These are phyloP conservation scores for Blastocystis sp. DNA, from an alignment of 352 stramenopile species.

Conservation along the genomic window DNA sequence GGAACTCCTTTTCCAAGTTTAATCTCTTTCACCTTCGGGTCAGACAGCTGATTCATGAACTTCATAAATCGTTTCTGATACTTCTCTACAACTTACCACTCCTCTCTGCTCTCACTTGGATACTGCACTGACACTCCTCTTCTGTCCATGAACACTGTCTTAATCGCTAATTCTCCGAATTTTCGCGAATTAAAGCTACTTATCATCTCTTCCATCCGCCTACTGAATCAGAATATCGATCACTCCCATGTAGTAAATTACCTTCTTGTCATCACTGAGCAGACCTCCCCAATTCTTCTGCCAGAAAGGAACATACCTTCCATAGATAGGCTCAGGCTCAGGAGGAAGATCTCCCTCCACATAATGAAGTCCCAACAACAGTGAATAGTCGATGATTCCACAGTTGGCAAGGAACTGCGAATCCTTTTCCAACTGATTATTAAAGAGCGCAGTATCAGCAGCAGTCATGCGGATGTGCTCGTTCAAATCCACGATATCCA, in stretches of 20 bases:
- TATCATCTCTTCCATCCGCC: background rate
- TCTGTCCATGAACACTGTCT: slow-evolving; percentile 75
- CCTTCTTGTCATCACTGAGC: slow-evolving; percentile 46
- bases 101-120: background rate
- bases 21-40: slow-evolving; percentile 28
- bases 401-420: slow-evolving; percentile 81
- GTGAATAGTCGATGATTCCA: slow-evolving; percentile 89
- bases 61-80: slow-evolving; percentile 82
- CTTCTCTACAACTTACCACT: slow-evolving; percentile 67
- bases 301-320: slow-evolving; percentile 37
- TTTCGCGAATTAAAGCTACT: slow-evolving; percentile 75
- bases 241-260: slow-evolving; percentile 83
- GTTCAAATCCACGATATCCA: slow-evolving; percentile 78
- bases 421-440: slow-evolving; percentile 75
- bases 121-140: slow-evolving; percentile 67
- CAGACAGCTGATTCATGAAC: slow-evolving; percentile 69
- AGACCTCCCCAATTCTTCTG: slow-evolving; percentile 58
- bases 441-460: slow-evolving; percentile 73
- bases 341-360: slow-evolving; percentile 62
- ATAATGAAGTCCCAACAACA: slow-evolving; percentile 84
- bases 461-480: slow-evolving; percentile 78
- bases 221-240: slow-evolving; percentile 89
- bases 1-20: slow-evolving; percentile 33
- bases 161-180: slow-evolving; percentile 81
- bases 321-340: background rate